Evolutionary conservation across 2,329 filamentous ascomycete species (phyloP), one percentile per base, ranked within the genome.

Genomic region (Aotearoamyces nothofagi): DNA sequence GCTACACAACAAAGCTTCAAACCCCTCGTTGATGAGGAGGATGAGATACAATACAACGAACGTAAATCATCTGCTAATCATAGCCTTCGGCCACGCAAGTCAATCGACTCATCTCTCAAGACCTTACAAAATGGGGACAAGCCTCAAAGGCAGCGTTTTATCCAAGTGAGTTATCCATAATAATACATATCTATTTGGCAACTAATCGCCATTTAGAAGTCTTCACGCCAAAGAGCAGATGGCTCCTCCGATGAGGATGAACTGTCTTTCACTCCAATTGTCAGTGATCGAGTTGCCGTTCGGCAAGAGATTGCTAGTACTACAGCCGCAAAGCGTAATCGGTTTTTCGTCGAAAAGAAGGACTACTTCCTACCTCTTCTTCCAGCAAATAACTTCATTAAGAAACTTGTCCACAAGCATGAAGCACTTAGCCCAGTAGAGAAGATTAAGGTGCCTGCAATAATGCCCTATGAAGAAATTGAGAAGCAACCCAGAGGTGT

Each of bases 331-430:
- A 45, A 43, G 17, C 37, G 49, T 27, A 39, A 47, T 27, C 33
- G 34, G n/a, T 53, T 52, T 29, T 40, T 52, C 15, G 26, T 52
- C 2, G 41, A 50, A 15, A 50, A 52, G 36, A 45, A 46, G 20
- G 38, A 50, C 19, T 39, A 47, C 16, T 49, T 47, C 36, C 33
- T 49, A 12, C 44, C 49, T 10, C 37, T 52, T 9, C 35, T 53
- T 24, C 49, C 48, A 5, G 31, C 37, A 4, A 36, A 44, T 22
- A 53, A 53, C 26, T 47, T 52, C 36, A 43, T 53, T 16, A 33
- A 34, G 15, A 52, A 49, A 29, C 30, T 52, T 24, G 38, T 41
- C 5, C 39, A 42, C n/a, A 43, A 43, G 29, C 31, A 47, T 28
- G 30, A 31, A 12, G 25, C 37, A 6, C 33, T 46, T 9, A 38